A percentile compares a stretch with the other conserved stretches of the same genome.
phyloP scores from a whole-genome alignment of 352 stramenopile genomes.

The Phytophthora megakarya region DNA sequence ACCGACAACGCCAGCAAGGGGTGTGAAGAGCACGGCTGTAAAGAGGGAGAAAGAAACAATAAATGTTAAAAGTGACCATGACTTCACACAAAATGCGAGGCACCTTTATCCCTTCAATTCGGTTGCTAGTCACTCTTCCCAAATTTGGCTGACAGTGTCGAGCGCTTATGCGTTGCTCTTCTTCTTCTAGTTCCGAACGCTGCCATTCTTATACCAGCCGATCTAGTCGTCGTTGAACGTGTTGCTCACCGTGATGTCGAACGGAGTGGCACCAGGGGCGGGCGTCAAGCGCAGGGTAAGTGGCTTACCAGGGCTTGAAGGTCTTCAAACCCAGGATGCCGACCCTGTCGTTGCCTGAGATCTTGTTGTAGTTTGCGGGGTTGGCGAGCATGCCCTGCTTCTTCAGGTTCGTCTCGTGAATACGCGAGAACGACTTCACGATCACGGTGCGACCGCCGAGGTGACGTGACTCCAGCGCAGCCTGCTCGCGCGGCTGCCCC shows the following conservation, averaged over 20 bases:
- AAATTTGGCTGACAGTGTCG: too few relatives aligned
- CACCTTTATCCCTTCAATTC: slow-evolving; percentile 42
- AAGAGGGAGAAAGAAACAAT: too few relatives aligned
- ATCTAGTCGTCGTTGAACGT: slow-evolving; percentile 96
- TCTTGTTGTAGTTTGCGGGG: slow-evolving; percentile 92
- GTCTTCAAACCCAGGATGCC: slow-evolving; percentile 86
- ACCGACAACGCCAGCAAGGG: too few relatives aligned
- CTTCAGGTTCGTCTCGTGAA: slow-evolving; percentile 96
- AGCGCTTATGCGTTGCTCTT: slow-evolving; percentile 72
- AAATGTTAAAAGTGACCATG: slow-evolving; percentile 49
- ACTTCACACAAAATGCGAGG: slow-evolving; percentile 44
- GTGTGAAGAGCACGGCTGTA: too few relatives aligned
- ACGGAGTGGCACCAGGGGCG: slow-evolving; percentile 55
- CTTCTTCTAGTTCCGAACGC: slow-evolving; percentile 95
- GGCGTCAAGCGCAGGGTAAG: slow-evolving; percentile 86
- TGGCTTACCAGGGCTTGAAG: slow-evolving; percentile 88
- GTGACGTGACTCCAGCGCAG: slow-evolving; percentile 91
- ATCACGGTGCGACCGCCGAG: slow-evolving; percentile 91
- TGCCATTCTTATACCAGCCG: slow-evolving; percentile 94
- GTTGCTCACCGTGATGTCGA: slow-evolving; percentile 93
- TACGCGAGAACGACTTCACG: slow-evolving; percentile 94
- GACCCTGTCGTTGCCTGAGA: slow-evolving; percentile 92
- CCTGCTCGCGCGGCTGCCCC: slow-evolving; percentile 92
- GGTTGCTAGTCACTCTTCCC: slow-evolving; percentile 37
- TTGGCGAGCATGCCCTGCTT: slow-evolving; percentile 95